A percentile compares a stretch with the other conserved stretches of the same genome.
These are phyloP conservation scores for Saturnispora serradocipensis DNA, from an alignment of 805 yeast genomes.

Conservation along the genomic window DNA sequence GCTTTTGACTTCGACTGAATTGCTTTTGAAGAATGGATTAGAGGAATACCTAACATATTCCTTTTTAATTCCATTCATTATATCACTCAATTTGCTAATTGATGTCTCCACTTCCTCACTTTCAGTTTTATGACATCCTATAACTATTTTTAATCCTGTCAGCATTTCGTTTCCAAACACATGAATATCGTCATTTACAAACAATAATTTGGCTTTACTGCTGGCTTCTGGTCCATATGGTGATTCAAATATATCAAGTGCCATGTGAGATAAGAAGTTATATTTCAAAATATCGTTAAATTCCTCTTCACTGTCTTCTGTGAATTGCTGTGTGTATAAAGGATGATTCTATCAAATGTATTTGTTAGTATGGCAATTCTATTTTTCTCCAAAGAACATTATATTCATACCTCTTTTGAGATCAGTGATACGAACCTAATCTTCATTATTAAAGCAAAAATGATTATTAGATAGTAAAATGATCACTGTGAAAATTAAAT, in stretches of 20 bases:
- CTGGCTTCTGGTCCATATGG: conserved; percentile 32
- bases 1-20: conserved; percentile 23
- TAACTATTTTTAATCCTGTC: conserved; percentile 56
- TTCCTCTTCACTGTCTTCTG: conserved; percentile 18
- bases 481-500: not conserved
- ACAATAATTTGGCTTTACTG: conserved; percentile 31
- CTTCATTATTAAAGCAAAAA: conserved; percentile 15
- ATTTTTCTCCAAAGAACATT: not conserved
- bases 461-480: not conserved
- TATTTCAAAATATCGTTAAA: conserved; percentile 44
- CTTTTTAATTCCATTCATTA: conserved; percentile 39
- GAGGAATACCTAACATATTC: conserved; percentile 47
- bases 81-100: conserved; percentile 14
- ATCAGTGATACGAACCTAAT: conserved; percentile 50
- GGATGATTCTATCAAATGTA: conserved; percentile 36
- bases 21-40: conserved; percentile 48
- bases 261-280: conserved; percentile 69
- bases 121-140: conserved; percentile 34
- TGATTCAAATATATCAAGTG: conserved; percentile 58
- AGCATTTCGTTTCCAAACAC: conserved; percentile 63
- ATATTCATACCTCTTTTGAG: conserved; percentile 37
- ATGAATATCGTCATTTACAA: conserved; percentile 57
- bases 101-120: conserved; percentile 2
- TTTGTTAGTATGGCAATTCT: not conserved
- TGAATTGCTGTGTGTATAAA: conserved; percentile 48